Conservation (phyloP, 352 stramenopile species). For the Globisporangium paddicum region DNA sequence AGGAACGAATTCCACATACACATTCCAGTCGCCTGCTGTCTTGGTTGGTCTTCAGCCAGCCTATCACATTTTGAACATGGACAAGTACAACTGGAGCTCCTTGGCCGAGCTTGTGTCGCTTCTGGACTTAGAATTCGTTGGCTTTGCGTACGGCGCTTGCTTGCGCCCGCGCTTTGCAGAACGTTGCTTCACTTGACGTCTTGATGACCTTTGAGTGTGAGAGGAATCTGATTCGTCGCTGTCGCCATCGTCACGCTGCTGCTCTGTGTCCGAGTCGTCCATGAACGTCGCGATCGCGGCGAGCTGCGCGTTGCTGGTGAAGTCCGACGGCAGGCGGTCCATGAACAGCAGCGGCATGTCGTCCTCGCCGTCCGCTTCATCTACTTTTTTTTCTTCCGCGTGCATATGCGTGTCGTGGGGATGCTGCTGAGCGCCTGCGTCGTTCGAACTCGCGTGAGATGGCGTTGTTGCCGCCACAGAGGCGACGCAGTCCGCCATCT, state of each 20-base stretch:
- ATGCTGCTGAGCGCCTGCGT: neutral
- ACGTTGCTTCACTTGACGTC: neutral
- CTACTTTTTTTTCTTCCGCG: neutral
- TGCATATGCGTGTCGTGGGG: neutral
- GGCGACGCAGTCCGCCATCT: neutral
- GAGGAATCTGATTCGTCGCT: neutral
- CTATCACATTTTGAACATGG: constrained; percentile 41
- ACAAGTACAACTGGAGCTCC: constrained; percentile 55
- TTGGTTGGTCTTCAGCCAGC: too few relatives aligned
- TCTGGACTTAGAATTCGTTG: neutral
- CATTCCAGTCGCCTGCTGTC: too few relatives aligned
- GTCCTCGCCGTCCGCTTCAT: constrained; percentile 25
- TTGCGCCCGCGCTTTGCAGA: constrained; percentile 1
- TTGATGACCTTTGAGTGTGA: neutral
- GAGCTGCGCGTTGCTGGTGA: constrained; percentile 61
- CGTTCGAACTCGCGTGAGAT: neutral
- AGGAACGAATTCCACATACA: too few relatives aligned
- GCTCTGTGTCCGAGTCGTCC: constrained; percentile 44
- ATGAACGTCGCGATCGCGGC: constrained; percentile 77
- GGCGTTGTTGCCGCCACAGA: neutral
- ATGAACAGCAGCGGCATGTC: constrained; percentile 82
- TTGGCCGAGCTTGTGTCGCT: constrained; percentile 23
- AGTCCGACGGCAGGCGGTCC: constrained; percentile 56
- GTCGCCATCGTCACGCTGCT: neutral
- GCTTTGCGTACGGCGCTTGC: constrained; percentile 25